Base-by-base conservation (phyloP, 495 filamentous ascomycete species). In the Lepraria neglecta region DNA sequence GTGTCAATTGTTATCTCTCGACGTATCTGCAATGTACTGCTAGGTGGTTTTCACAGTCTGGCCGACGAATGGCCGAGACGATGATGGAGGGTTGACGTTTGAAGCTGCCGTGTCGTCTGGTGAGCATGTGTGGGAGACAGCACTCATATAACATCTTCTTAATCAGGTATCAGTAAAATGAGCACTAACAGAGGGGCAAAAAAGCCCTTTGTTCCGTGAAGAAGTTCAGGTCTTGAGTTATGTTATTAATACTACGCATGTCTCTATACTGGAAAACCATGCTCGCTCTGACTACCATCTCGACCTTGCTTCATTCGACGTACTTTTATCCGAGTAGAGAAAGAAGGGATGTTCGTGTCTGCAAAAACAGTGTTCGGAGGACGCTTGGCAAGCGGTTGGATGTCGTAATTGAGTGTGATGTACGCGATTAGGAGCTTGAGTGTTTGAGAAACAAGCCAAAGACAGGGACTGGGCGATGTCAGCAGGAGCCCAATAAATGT, bases 391-490 rank as follows among this genome's bases (percentile, higher is more conserved):
- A 59, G 44, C 7, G 45, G 45, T 30, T 63, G 40, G 44, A 65
- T 52, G 24, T 65, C 64, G 61, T 65, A 64, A 30, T 64, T 42
- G 2, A 64, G 19, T 6, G 47, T 48, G 28, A 65, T 56, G 45
- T 64, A 52, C 12, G 61, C 61, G 10, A 65, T 24, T 3, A 65
- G 19, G 14, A 65, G 51, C 38, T 65, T 65, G 10, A 65, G 28
- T 5, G 21, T 31, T 33, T 51, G 53, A 33, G 55, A 4, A 4
- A 55, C 64, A 45, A 65, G 64, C 42, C 42, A 64, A 6, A 61
- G 64, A 35, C 64, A 61, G 28, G 61, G 61, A 59, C 64, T 58
- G 40, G 15, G 42, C 9, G 4, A 0, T 10, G 6, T 58, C 19
- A 58, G 27, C 42, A 58, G n/a, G 30, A 19, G 15, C 4, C 19